Base-by-base conservation (phyloP, 2,329 filamentous ascomycete species). In the Chrysosporium queenslandicum region DNA sequence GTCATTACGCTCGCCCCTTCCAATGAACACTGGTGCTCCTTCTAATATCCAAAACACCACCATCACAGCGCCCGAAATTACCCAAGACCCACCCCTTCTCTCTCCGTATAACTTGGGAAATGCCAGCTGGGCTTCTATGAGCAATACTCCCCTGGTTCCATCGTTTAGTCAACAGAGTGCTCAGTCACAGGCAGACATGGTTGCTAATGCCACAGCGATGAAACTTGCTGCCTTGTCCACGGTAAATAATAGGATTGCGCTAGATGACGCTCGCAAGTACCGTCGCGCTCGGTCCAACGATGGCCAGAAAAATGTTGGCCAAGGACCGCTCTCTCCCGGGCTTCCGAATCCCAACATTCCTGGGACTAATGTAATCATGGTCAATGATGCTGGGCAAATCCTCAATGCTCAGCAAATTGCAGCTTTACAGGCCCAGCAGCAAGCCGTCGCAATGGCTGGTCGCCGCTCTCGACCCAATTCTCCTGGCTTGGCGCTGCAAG, bases 141-240 rank as follows among this genome's bases (percentile, higher is more conserved):
- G 94, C 58, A 97, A 95, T 72, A 98, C 92, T 1, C 92, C 92
- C 1, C 94, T 97, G 86, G 87, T 91, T 4, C 74, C 87, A 37
- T 91, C 83, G 59, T 98, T 97, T 69, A 84, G 78, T 58, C 55
- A 56, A 30, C 64, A 78, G 59, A 71, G 71, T 36, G 71, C 76
- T 14, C 75, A 74, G 56, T 83, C 79, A 52, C 90, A 96, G 67
- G 90, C 89, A 14, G 92, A 98, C 64, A 97, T 97, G 91, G 86
- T 98, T 53, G 92, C 92, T 54, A 98, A 97, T 66, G 92, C 92
- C 23, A 97, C 92, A 14, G 92, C 92, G 20, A 98, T 98, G 92
- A 98, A 98, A 70, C 79, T 98, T 48, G 92, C 92, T 42, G 92
- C 92, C 16, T 76, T 98, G 42, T 97, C 91, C 4, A 98, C 92